Base-by-base conservation (phyloP, 371 early-diverging fungal species). In the Umbelopsis sp. region DNA sequence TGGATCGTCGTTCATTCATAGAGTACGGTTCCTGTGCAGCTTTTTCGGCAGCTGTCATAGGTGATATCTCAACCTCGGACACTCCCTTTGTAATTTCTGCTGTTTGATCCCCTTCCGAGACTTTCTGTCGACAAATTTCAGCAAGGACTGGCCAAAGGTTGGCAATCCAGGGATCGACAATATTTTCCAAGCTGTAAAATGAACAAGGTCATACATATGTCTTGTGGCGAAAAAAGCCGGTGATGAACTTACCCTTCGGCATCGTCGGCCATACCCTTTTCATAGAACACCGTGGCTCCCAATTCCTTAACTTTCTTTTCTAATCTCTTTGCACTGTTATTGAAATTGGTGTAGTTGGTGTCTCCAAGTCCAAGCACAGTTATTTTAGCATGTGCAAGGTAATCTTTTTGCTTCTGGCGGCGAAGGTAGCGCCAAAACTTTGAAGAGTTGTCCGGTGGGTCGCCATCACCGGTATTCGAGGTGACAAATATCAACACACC, bases 401-500 rank as follows among this genome's bases (percentile, higher is more conserved):
- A 87, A 1, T 73, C 79, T 3, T 82, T 77, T 16, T 82, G 71
- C 69, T 89, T 90, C 65, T 81, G 81, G 16, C 90, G 80, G 48
- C 94, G 88, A 53, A 96, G 70, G 67, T 86, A 91, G 8, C 93
- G 81, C 92, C 92, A 95, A 78, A 95, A 96, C 74, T 94, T 92
- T 24, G 89, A 82, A 0, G 95, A 84, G 79, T 97, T 96, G 73
- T 96, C 96, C 5, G 98, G 98, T 41, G 96, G 91, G 73, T 97
- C 98, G 22, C 98, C 98, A 76, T 97, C 96, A 18, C 97, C 98
- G 0, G 96, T 96, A n/a, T 94, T 96, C 10, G 96, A 94, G 44
- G 88, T 80, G 0, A 97, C 91, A 69, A 95, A 82, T 63, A 97
- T 90, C 1, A 92, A 75, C 3, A 91, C 83, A 24, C 87, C 83